Conservation (phyloP, 2,329 filamentous ascomycete genomes). For the Pseudogymnoascus sp. region DNA sequence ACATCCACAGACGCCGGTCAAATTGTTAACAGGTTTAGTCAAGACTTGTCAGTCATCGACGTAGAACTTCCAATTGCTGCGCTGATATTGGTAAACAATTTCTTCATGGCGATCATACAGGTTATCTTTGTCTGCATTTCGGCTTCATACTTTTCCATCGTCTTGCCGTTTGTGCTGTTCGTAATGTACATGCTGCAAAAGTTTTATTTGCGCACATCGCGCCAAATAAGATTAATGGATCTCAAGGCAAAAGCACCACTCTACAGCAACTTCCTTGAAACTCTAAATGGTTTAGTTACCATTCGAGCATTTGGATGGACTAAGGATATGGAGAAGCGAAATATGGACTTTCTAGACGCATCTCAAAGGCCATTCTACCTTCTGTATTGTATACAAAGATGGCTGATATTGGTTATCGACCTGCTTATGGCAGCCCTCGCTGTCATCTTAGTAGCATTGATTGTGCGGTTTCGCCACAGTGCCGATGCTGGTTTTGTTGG, state of each 20-base stretch:
- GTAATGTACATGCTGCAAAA: constrained; percentile 45
- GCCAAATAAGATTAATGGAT: constrained; percentile 52
- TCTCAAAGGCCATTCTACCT: constrained; percentile 53
- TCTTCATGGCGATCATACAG: constrained; percentile 34
- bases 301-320: constrained; percentile 51
- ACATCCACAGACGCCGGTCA: constrained; percentile 35
- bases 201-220: constrained; percentile 52
- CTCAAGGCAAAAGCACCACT: constrained; percentile 55
- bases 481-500: constrained; percentile 25
- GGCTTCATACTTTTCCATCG: constrained; percentile 39
- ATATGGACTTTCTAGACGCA: constrained; percentile 41
- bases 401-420: constrained; percentile 41
- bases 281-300: constrained; percentile 46
- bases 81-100: constrained; percentile 26
- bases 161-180: constrained; percentile 41
- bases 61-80: constrained; percentile 21
- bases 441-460: constrained; percentile 28
- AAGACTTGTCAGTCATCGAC: constrained; percentile 31
- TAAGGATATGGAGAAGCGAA: constrained; percentile 35
- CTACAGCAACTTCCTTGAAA: constrained; percentile 51
- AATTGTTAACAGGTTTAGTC: constrained; percentile 39
- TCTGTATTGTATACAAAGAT: constrained; percentile 49
- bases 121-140: constrained; percentile 30
- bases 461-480: constrained; percentile 25
- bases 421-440: constrained; percentile 21